These are phyloP conservation scores for Pelargonium citronellum DNA, from an alignment of 441 rosid species.

Conservation along the genomic window DNA sequence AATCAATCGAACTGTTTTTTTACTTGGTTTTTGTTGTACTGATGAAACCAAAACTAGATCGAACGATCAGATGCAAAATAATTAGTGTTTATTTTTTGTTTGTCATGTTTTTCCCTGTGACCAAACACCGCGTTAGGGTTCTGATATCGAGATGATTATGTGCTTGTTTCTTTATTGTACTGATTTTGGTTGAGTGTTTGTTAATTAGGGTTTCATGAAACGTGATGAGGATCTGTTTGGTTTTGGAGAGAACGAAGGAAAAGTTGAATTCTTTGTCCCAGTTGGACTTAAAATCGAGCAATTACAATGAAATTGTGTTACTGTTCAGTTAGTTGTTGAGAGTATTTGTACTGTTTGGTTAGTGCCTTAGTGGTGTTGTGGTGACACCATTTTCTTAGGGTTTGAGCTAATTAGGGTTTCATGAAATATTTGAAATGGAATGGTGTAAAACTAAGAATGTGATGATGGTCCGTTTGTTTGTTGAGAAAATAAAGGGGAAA, in stretches of 20 bases:
- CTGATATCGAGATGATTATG: not conserved
- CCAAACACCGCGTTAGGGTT: not conserved
- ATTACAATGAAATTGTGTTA: not conserved
- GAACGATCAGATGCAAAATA: not conserved
- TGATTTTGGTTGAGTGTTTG: not conserved
- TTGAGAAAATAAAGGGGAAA: not conserved
- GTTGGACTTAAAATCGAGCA: not conserved
- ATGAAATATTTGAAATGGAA: too few species aligned
- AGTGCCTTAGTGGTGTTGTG: not conserved
- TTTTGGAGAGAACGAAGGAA: not conserved
- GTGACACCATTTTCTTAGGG: not conserved
- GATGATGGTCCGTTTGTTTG: not conserved
- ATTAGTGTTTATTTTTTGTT: not conserved
- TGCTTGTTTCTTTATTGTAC: not conserved
- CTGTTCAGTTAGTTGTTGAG: not conserved
- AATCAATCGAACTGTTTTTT: not conserved
- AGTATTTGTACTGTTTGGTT: not conserved
- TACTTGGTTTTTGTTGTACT: not conserved
- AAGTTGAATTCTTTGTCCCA: not conserved
- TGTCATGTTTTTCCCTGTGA: not conserved
- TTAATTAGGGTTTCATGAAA: not conserved
- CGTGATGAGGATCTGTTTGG: not conserved
- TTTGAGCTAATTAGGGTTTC: not conserved
- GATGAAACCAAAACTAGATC: not conserved
- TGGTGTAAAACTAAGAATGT: too few species aligned